phyloP scores from a whole-genome alignment of 495 filamentous ascomycete species.

The Umbilicaria muhlenbergii region DNA sequence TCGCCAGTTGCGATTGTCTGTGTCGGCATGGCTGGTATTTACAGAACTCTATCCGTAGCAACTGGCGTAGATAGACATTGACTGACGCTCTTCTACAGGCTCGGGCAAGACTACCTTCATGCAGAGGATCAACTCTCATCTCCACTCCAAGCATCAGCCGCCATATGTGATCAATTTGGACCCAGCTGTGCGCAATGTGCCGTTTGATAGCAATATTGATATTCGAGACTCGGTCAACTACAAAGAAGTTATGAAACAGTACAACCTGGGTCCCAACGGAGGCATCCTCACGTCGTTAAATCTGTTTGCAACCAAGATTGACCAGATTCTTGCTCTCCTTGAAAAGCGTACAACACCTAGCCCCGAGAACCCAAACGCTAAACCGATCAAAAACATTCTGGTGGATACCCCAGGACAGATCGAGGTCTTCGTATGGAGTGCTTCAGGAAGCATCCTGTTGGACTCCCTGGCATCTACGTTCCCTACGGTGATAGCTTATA shows the following conservation, averaged over 20 bases:
- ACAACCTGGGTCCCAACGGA: constrained; percentile 94
- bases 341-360: constrained; percentile 72
- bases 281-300: constrained; percentile 95
- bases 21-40: constrained; percentile 78
- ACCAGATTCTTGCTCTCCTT: constrained; percentile 76
- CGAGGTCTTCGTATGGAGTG: constrained; percentile 96
- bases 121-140: constrained; percentile 86
- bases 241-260: constrained; percentile 98
- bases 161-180: constrained; percentile 97
- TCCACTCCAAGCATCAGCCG: constrained; percentile 55
- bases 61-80: neutral
- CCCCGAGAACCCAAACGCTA: constrained; percentile 39
- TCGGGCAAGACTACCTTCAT: constrained; percentile 98
- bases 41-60: neutral
- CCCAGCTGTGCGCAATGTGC: constrained; percentile 83
- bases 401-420: constrained; percentile 96
- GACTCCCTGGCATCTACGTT: constrained; percentile 85
- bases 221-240: constrained; percentile 98
- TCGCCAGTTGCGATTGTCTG: constrained; percentile 69
- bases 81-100: constrained; percentile 28
- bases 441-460: constrained; percentile 82
- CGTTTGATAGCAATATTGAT: constrained; percentile 97
- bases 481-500: constrained; percentile 90
- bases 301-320: constrained; percentile 92
- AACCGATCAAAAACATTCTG: constrained; percentile 67